Base-by-base conservation (phyloP, 2,329 filamentous ascomycete genomes). In the Rutstroemia sp. region DNA sequence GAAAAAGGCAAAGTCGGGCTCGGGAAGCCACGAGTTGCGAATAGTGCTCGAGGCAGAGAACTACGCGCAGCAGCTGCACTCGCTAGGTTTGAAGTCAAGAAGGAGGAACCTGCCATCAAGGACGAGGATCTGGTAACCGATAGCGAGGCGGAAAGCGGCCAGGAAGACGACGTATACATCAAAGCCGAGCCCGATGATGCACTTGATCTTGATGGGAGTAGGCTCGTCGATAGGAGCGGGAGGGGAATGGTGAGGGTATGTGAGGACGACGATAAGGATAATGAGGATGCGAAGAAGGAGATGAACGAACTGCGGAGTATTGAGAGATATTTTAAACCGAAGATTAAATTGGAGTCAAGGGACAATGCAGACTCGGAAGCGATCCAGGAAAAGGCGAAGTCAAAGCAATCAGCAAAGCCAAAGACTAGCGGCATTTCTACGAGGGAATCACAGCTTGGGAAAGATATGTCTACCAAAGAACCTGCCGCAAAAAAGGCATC, bases 181-280 rank as follows among this genome's bases (percentile, higher is more conserved):
- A 75, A 73, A 8, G 63, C 69, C 3, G 71, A 73, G 16, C 71
- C 71, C 2, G 75, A 79, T 37, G 81, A 83, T 54, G 82, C 81
- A 0, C 63, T 84, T 10, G 86, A 90, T 69, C 73, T 84, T 16
- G 77, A 90, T 63, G 86, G 87, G 1, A 79, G 75, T 52, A 78
- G 74, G 58, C 73, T 92, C 47, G 71, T 86, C 21, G 88, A 92
- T 66, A 74, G 75, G 8, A 80, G 86, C 53, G 89, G 87, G 0
- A 76, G 79, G 19, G 79, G 80, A 12, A 77, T 95, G 77, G 74
- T 92, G 59, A 87, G 82, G 63, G 82, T 94, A 1, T 94, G 90
- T 67, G 86, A 85, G 59, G 86, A 87, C 46, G 86, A 90, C 61
- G 75, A 76, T 67, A 77, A 78, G 2, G 77, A 80, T 39, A 23